These are phyloP conservation scores for Leccinum subtestaceum DNA, from an alignment of 768 basidiomycete genomes.

Conservation along the genomic window DNA sequence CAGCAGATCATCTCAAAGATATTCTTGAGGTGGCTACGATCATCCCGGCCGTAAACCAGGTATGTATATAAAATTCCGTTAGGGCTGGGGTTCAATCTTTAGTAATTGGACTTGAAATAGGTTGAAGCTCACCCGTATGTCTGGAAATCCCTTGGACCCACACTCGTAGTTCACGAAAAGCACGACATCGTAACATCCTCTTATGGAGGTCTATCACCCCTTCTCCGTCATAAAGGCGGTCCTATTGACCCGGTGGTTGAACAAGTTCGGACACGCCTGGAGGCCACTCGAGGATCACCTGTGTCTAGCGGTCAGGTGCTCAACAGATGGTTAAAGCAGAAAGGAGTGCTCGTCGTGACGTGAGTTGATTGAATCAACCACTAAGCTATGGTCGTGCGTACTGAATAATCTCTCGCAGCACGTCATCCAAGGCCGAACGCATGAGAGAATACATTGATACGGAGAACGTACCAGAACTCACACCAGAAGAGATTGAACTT, in stretches of 20 bases:
- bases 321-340: conserved; percentile 30
- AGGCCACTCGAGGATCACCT: conserved; percentile 21
- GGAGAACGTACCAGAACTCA: conserved; percentile 28
- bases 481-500: conserved; percentile 21
- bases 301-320: conserved; percentile 32
- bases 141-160: conserved; percentile 39
- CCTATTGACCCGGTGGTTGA: conserved; percentile 39
- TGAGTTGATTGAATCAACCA: conserved; percentile 9
- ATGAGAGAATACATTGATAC: conserved; percentile 34
- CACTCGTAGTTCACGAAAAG: conserved; percentile 34
- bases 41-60: conserved; percentile 55
- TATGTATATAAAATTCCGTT: conserved; percentile 8
- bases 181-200: conserved; percentile 39
- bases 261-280: conserved; percentile 31
- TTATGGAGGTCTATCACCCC: conserved; percentile 39
- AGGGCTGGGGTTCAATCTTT: not conserved
- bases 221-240: conserved; percentile 36
- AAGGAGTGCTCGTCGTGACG: conserved; percentile 32
- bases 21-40: conserved; percentile 44
- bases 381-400: not conserved
- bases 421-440: conserved; percentile 32
- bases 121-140: conserved; percentile 56
- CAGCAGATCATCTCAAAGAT: conserved; percentile 40
- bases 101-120: conserved; percentile 22
- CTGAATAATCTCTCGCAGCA: conserved; percentile 22